Evolutionary conservation across 1,284 basidiomycete genomes (phyloP), one percentile per base, ranked within the genome.

Genomic region (Austroboletus novae-zelandiae): DNA sequence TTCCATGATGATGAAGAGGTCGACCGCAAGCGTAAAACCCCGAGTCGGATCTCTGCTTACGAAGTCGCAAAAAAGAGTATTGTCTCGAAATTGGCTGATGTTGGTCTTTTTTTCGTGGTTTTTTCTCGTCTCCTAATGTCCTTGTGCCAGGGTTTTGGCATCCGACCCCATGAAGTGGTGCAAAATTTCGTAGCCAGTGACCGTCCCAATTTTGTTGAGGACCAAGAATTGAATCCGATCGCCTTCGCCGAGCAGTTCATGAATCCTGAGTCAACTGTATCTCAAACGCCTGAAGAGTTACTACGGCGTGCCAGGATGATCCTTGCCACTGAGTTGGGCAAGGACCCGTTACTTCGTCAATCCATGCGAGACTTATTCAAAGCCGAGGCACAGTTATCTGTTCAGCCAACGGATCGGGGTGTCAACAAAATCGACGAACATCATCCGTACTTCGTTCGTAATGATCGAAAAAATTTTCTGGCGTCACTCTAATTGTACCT

Each of bases 391-490:
- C 74, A 82, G n/a, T 76, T 99, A 31, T 87, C 88, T 27, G 86
- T 96, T 14, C 77, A 81, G 40, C 94, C 96, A 0, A 99, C 97
- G 0, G 95, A 98, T 47, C 84, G 87, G 48, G 97, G 97, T n/a
- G 76, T 91, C 57, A 76, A 76, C 25, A 93, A 95, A 67, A 98
- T 99, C 47, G 91, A 95, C 62, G 86, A 94, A 57, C 83, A 87
- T 59, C 91, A 98, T 69, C 82, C 85, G 1, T 97, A 91, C 71
- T 94, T 86, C 65, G 95, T 94, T 65, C 57, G 92, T 79, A 18
- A 14, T 30, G 29, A n/a, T 46, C n/a, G 9, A 40, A 40, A 40
- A 25, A 32, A 17, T 32, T 39, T 25, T 50, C 41, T 43, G 25
- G 18, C 34, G 20, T 43, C 20, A 5, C 40, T 17, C 39, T 59